Evolutionary conservation across 192 early-diverging fungal genomes (phyloP), one percentile per base, ranked within the genome.

Genomic region (Mortierella hygrophila): DNA sequence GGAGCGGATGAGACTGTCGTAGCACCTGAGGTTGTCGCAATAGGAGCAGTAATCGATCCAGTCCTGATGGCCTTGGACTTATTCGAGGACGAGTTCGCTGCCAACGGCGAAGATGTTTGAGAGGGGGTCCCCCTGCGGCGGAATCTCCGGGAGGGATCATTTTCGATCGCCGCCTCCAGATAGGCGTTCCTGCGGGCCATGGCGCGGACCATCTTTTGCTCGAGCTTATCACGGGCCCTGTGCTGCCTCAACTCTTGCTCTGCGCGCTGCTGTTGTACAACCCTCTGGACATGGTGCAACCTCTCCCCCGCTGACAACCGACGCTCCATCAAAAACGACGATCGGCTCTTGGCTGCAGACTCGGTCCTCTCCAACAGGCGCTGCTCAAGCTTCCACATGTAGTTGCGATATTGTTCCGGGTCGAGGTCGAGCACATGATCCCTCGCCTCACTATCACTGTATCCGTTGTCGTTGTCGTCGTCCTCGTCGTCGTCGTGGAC

Each of bases 151-250:
- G 84, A 86, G 26, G 84, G 84, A 57, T 86, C 84, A 68, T 86
- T 86, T 68, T 86, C 84, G 47, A 86, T 86, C 0, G 84, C 84
- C 9, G 84, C 78, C 49, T 86, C 84, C 21, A 86, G 71, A 72
- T 78, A 86, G 7, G 79, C 84, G 21, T 80, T 80, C 73, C 79
- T 40, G 23, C 84, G 68, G 6, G 79, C 79, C 79, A 86, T 80
- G 40, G 84, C 84, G 38, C 69, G 52, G 40, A 80, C 35, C 84
- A 86, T 86, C 72, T 86, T 86, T 75, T 86, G 84, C 35, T 86
- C 84, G 18, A 86, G 65, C 29, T 86, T 70, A 65, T 86, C 78
- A 44, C 84, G 78, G 29, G 32, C 84, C 65, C 65, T 71, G 26
- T 71, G 79, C 26, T 78, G 84, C 26, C 79, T 68, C 42, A 71